Evolutionary conservation across 352 stramenopile genomes (phyloP), one percentile per base, ranked within the genome.

Genomic region (Peronosclerospora sorghi): DNA sequence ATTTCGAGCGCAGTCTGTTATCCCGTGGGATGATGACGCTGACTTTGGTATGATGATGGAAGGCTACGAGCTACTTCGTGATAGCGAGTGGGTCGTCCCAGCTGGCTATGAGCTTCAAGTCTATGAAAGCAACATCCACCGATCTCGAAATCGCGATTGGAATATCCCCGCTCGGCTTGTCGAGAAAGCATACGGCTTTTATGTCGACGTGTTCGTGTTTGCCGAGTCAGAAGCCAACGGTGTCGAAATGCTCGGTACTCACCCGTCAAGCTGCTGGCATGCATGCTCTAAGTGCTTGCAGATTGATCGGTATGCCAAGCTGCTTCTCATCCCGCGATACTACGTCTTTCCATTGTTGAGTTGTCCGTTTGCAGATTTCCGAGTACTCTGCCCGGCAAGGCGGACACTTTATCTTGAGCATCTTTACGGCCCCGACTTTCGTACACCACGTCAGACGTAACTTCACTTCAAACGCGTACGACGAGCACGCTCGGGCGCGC

Each of bases 131-230:
- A 47, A 55, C 4, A 38, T 65, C 19, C 51, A 75, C 32, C 5
- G 21, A 18, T 35, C 50, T 4, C 45, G 58, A 12, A 54, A 66
- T 9, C 68, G 69, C 15, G 70, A 82, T 23, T 62, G 43, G 49
- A 73, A 65, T 47, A 80, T 83, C 34, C 73, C 73, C 0, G 67
- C 54, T 37, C 64, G 72, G 13, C 54, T 84, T 12, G 60, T 84
- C 27, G 72, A 84, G 45, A 77, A 54, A 23, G 50, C 19, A 14
- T 71, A 65, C 20, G 72, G 72, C 14, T 84, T 84, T 52, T 82
- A 82, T 52, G 52, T 81, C 19, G 73, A 83, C 48, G 42, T 82
- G 27, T 78, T 83, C 23, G 69, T 80, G 12, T 85, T 85, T 39
- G 19, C 56, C 20, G 56, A 65, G 34, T 67, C 53, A 5, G 44